Conservation (phyloP, 139 green algal genomes). For the Marvania coccoides region DNA sequence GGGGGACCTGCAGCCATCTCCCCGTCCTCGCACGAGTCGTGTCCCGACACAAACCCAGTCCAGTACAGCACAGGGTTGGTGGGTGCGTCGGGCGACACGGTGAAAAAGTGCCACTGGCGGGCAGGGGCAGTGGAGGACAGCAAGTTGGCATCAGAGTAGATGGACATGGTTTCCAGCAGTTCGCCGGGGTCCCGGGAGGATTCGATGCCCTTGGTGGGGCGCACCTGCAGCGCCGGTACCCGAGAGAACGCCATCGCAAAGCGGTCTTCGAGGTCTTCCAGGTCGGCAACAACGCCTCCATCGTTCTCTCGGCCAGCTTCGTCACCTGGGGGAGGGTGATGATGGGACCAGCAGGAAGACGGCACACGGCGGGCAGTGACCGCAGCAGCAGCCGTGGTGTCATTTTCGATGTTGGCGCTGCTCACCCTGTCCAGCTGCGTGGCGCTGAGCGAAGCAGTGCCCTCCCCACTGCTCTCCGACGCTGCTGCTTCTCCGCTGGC, state of each 20-base stretch:
- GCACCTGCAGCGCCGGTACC: not conserved
- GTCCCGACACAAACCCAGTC: conserved; percentile 13
- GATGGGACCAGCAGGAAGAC: not conserved
- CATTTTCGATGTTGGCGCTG: not conserved
- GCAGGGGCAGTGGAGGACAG: not conserved
- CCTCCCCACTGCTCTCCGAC: not conserved
- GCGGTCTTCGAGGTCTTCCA: not conserved
- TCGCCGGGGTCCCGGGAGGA: not conserved
- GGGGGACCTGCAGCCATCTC: not conserved
- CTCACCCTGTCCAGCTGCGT: not conserved
- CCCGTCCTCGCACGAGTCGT: not conserved
- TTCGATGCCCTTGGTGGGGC: not conserved
- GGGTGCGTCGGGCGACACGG: conserved; percentile 42
- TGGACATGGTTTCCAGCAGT: not conserved
- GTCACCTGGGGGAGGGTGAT: not conserved
- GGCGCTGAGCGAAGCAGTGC: not conserved
- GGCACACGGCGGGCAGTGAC: not conserved
- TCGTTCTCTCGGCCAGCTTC: not conserved
- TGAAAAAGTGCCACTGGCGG: conserved; percentile 34
- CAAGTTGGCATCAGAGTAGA: not conserved
- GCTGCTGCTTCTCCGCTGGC: not conserved
- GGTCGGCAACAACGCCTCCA: not conserved
- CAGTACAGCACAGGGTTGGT: conserved; percentile 57
- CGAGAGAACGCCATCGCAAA: conserved; percentile 11
- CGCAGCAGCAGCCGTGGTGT: not conserved